Evolutionary conservation across 2,329 filamentous ascomycete genomes (phyloP).

Genomic region (Penicillium sp.): DNA sequence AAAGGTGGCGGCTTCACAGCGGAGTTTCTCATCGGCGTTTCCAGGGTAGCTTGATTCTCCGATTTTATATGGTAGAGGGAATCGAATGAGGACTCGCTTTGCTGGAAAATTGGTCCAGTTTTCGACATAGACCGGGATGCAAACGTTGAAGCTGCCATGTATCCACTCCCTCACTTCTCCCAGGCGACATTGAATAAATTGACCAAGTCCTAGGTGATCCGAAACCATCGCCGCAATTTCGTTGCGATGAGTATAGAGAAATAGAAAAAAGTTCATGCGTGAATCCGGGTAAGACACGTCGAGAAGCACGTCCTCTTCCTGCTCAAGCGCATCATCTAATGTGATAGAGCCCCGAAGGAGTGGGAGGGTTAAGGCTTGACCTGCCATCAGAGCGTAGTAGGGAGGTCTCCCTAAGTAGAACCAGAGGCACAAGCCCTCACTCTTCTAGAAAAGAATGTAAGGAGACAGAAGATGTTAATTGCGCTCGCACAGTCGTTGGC

Average conservation of each 20-base stretch:
- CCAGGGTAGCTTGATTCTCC: slow-evolving; percentile 41
- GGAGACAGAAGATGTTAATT: too few species aligned
- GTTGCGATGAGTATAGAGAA: slow-evolving; percentile 10
- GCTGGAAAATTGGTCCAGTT: slow-evolving; percentile 9
- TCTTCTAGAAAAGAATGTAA: too few species aligned
- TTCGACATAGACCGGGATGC: slow-evolving; percentile 23
- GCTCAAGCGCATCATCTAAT: slow-evolving; percentile 12
- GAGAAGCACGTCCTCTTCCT: slow-evolving; percentile 18
- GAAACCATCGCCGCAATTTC: slow-evolving; percentile 11
- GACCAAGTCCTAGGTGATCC: slow-evolving; percentile 12
- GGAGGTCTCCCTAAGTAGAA: too few species aligned
- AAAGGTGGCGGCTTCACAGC: slow-evolving; percentile 44
- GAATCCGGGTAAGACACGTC: slow-evolving; percentile 11
- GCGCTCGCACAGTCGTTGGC: too few species aligned
- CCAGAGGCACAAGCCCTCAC: too few species aligned
- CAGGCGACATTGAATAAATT: slow-evolving; percentile 25
- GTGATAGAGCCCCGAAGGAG: slow-evolving; percentile 15
- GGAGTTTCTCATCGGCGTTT: slow-evolving; percentile 45
- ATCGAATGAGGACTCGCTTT: slow-evolving; percentile 26
- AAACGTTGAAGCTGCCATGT: slow-evolving; percentile 26
- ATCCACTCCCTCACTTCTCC: slow-evolving; percentile 16
- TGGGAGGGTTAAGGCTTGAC: slow-evolving; percentile 4
- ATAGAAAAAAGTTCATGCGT: slow-evolving; percentile 14
- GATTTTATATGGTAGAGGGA: slow-evolving; percentile 32
- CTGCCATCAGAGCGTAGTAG: too few species aligned